These are phyloP conservation scores for Aureobasidium namibiae DNA, from an alignment of 2,329 filamentous ascomycete genomes.

Conservation along the genomic window DNA sequence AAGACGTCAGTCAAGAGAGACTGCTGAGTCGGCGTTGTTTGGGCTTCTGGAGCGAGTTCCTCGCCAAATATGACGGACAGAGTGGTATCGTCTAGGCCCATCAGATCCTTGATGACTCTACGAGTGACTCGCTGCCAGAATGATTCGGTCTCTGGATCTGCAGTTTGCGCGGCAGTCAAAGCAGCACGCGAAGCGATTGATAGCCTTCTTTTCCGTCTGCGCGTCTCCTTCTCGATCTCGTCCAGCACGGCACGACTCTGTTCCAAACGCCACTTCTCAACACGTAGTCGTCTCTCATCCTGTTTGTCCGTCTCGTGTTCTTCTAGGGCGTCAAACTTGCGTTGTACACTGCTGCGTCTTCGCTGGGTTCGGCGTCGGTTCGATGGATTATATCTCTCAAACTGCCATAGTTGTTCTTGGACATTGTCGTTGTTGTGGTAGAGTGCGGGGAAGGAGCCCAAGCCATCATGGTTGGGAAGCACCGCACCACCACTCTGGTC, in stretches of 20 bases:
- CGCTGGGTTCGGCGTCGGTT: constrained; percentile 49
- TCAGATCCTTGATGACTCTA: constrained; percentile 77
- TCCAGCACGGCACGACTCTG: constrained; percentile 79
- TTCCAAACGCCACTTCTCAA: constrained; percentile 87
- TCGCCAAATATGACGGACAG: constrained; percentile 85
- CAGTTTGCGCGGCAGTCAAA: constrained; percentile 22
- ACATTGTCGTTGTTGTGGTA: constrained; percentile 47
- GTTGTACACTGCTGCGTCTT: constrained; percentile 50
- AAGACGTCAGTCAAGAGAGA: constrained; percentile 23
- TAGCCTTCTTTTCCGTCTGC: constrained; percentile 51
- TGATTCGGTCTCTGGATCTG: constrained; percentile 49
- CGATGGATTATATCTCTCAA: constrained; percentile 71
- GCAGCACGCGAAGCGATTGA: constrained; percentile 38
- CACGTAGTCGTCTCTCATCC: constrained; percentile 68
- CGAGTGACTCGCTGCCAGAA: constrained; percentile 76
- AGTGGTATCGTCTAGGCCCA: constrained; percentile 81
- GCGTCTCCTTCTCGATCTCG: constrained; percentile 81
- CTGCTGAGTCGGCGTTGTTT: constrained; percentile 23
- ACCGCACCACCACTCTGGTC: constrained; percentile 57
- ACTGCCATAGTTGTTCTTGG: constrained; percentile 81
- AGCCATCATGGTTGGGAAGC: constrained; percentile 83
- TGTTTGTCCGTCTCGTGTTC: constrained; percentile 51
- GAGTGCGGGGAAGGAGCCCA: constrained; percentile 64
- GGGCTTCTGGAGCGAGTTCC: constrained; percentile 45
- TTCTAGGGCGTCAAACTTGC: constrained; percentile 45